Base-by-base conservation (phyloP, 352 stramenopile genomes). In the Phytophthora fragariaefolia region DNA sequence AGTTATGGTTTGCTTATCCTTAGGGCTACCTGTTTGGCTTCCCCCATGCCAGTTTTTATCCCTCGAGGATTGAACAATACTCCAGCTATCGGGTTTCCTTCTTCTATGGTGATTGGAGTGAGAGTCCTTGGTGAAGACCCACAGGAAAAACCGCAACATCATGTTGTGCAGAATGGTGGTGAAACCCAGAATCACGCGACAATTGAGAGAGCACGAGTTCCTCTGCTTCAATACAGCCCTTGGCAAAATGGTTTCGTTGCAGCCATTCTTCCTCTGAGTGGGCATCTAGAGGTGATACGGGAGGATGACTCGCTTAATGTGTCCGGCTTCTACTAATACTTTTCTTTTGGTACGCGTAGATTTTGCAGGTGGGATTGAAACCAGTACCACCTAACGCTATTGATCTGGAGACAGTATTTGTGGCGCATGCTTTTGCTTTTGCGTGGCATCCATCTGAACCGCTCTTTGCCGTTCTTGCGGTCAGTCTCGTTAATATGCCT, bases 281-380 rank as follows among this genome's bases (percentile, higher is more conserved):
- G 72, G 0, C 82, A 93, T 57, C 58, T 89, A 3, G 84, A 93
- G 79, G 83, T 91, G 40, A 34, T 30, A 51, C 15, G 9, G 8
- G 9, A 46, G 12, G 18, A 49, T 50, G 30, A 9, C 24, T 22
- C 4, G 1, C 58, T 42, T 13, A 12, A 53, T 36, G 18, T 28
- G 34, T 54, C 3, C 38, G 22, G 27, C n/a, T 26, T 36, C 30
- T 46, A 50, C 9, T 52, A 22, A 51, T n/a, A 18, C 32, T 12
- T 48, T 38, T 2, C 17, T 23, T 62, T 4, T 24, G 10, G 15
- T 47, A 40, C 1, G 32, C 9, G 8, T 22, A 91, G 84, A 78
- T 93, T 26, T 62, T 93, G 1, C 80, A 90, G 52, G 77, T 93
- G 60, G 82, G 88, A 38, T 79, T 79, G n/a, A 83, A 90, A 46